phyloP scores from a whole-genome alignment of 2,329 filamentous ascomycete genomes.

The Clarireedia monteithiana region DNA sequence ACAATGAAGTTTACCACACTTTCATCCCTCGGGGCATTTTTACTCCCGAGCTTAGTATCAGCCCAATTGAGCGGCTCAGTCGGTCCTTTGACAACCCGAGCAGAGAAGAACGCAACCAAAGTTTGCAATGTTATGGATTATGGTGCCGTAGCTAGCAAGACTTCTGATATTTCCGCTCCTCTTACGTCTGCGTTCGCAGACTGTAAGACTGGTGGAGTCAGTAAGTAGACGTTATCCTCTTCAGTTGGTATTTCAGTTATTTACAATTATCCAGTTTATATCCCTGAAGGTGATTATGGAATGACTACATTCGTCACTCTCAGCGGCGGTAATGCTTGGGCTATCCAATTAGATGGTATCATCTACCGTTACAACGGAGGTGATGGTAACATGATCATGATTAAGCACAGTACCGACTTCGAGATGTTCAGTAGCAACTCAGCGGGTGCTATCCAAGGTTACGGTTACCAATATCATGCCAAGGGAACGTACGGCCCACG shows the following conservation, averaged over 20 bases:
- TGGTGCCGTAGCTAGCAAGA: conserved; percentile 42
- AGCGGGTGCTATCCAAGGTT: conserved; percentile 44
- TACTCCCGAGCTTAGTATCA: conserved; percentile 20
- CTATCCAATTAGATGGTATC: conserved; percentile 44
- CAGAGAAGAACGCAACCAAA: conserved; percentile 34
- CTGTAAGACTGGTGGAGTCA: conserved; percentile 42
- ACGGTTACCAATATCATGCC: conserved; percentile 41
- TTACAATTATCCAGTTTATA: conserved; percentile 14
- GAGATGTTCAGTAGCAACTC: conserved; percentile 46
- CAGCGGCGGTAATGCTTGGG: conserved; percentile 39
- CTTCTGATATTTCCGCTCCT: conserved; percentile 42
- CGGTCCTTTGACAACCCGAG: conserved; percentile 36
- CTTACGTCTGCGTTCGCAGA: conserved; percentile 40
- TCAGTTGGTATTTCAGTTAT: background rate
- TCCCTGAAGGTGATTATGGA: conserved; percentile 34
- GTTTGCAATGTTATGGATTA: conserved; percentile 46
- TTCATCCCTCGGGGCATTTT: conserved; percentile 7
- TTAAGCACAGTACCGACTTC: conserved; percentile 42
- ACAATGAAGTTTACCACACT: conserved; percentile 15
- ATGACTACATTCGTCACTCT: conserved; percentile 42
- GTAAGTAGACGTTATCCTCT: background rate
- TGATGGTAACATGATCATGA: conserved; percentile 45
- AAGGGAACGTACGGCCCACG: conserved; percentile 28
- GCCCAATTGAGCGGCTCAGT: conserved; percentile 36
- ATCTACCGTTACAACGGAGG: conserved; percentile 40